These are phyloP conservation scores for Chlorella sp. DNA, from an alignment of 139 green algal species.

Conservation along the genomic window DNA sequence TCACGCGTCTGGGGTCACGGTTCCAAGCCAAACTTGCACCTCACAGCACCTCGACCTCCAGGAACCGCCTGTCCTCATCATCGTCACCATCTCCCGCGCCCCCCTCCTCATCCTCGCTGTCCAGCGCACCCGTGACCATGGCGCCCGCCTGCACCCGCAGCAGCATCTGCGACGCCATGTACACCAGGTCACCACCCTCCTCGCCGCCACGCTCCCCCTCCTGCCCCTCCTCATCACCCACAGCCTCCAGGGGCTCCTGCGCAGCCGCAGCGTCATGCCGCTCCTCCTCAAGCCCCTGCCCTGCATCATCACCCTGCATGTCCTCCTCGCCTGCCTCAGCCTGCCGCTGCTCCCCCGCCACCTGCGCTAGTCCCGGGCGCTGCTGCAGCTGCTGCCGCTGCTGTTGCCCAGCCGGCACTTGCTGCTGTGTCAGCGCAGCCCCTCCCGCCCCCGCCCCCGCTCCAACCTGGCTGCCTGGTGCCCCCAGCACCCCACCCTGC, in stretches of 20 bases:
- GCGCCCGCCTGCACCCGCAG: neutral
- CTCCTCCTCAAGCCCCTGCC: neutral
- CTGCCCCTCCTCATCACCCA: neutral
- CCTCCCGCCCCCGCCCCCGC: too few species aligned
- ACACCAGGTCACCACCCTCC: neutral
- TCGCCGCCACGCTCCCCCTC: neutral
- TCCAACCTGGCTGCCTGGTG: too few species aligned
- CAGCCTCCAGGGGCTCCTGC: neutral
- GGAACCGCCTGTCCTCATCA: too few species aligned
- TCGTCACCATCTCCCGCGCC: too few species aligned
- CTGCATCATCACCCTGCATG: neutral
- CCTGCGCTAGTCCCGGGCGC: neutral
- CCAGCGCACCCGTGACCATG: neutral
- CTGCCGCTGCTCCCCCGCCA: neutral
- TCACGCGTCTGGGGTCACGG: too few species aligned
- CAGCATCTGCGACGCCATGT: conserved; percentile 1
- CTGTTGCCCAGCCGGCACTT: too few species aligned
- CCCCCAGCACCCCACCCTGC: too few species aligned
- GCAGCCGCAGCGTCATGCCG: too few species aligned
- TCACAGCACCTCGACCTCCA: too few species aligned
- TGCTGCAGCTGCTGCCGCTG: too few species aligned
- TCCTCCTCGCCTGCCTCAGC: neutral
- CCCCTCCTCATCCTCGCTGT: neutral
- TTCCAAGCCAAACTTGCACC: too few species aligned
- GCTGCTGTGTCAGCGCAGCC: too few species aligned